A percentile compares a stretch with the other conserved stretches of the same genome.
Evolutionary conservation across 192 early-diverging fungal species (phyloP).

Genomic region (Coemansia sp.): DNA sequence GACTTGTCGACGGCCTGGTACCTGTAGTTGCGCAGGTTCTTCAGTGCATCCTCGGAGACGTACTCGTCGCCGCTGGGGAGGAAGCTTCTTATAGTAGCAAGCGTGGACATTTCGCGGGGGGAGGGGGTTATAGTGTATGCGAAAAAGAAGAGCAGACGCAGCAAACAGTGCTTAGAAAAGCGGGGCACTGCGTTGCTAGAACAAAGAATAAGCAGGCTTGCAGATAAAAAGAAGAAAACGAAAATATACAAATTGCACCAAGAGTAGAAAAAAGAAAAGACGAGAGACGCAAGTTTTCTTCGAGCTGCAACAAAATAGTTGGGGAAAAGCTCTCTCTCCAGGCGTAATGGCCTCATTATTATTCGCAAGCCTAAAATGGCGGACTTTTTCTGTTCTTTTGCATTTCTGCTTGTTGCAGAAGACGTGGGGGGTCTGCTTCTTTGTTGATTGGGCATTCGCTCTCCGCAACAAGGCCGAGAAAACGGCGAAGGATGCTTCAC

Average conservation of each 20-base stretch:
- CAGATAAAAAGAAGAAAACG: neutral
- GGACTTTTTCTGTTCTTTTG: no score
- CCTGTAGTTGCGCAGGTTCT: constrained; percentile 74
- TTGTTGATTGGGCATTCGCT: no score
- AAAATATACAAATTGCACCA: constrained; percentile 8
- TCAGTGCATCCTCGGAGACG: constrained; percentile 66
- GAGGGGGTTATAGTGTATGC: constrained; percentile 2
- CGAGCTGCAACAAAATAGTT: neutral
- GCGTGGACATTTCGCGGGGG: neutral
- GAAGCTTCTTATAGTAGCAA: constrained; percentile 22
- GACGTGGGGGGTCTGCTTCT: no score
- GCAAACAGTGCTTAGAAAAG: neutral
- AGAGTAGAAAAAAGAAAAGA: neutral
- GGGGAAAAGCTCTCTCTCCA: neutral
- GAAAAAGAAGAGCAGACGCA: constrained; percentile 12
- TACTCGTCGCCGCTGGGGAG: constrained; percentile 57
- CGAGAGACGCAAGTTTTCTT: neutral
- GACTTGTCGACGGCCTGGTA: constrained; percentile 83
- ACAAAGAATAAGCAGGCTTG: neutral
- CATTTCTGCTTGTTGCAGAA: no score
- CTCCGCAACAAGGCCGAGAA: no score
- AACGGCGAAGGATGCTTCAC: no score
- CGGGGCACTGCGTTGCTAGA: neutral
- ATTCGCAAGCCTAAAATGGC: neutral
- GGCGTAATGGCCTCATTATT: no score